Percentiles rank a stretch among this genome's conserved stretches.
phyloP scores from a whole-genome alignment of 345 rosid genomes.

The Lagerstroemia speciosa region DNA sequence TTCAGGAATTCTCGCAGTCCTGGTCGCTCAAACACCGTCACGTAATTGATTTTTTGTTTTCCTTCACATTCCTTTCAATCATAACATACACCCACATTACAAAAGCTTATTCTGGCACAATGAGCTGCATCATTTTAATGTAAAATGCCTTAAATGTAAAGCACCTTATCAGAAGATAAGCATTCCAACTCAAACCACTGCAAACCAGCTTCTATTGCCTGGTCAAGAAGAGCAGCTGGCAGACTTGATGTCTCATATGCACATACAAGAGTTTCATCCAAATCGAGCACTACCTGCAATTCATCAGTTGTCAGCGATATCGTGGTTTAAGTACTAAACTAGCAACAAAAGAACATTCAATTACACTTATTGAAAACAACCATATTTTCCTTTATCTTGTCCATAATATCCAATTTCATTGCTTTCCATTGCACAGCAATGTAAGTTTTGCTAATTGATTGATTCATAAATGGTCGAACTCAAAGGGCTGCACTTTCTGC shows the following conservation, averaged over 20 bases:
- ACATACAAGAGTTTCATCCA: constrained; percentile 94
- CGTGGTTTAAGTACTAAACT: neutral
- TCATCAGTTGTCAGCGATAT: neutral
- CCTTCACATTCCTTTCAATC: constrained; percentile 68
- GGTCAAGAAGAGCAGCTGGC: constrained; percentile 48
- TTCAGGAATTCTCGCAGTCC: constrained; percentile 77
- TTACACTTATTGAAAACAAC: neutral
- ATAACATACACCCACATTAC: constrained; percentile 24
- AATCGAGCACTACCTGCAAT: constrained; percentile 87
- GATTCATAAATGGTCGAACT: neutral
- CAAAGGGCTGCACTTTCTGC: neutral
- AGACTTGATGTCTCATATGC: constrained; percentile 85
- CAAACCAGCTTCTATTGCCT: constrained; percentile 72
- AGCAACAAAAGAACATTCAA: neutral
- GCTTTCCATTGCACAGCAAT: neutral
- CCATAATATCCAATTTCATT: neutral
- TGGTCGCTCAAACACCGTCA: constrained; percentile 91
- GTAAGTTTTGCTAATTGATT: neutral
- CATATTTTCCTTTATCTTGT: neutral
- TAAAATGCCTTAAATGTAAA: constrained; percentile 7
- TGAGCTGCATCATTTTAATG: constrained; percentile 4
- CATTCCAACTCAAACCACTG: constrained; percentile 91
- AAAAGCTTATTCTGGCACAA: constrained; percentile 7
- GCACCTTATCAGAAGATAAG: constrained; percentile 86
- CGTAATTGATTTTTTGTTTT: constrained; percentile 60